Evolutionary conservation across 2,329 filamentous ascomycete genomes (phyloP), one percentile per base, ranked within the genome.

Genomic region (Sordariomycetes sp.): DNA sequence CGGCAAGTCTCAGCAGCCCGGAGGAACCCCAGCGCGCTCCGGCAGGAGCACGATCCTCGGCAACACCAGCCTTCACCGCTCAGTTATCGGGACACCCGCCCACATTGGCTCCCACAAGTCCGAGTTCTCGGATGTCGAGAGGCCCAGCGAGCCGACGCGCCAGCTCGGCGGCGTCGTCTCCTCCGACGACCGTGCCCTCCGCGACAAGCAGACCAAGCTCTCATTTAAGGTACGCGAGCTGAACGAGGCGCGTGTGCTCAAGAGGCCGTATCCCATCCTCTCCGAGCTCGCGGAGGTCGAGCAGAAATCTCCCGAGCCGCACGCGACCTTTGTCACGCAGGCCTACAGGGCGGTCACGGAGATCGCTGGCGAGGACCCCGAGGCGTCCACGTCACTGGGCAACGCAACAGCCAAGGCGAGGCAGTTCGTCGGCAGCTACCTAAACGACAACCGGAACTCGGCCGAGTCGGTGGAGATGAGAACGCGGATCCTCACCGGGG

Each of bases 151-250:
- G 55, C 58, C 58, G 8, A n/a, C 37, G 18, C 48, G 48, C 58
- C 53, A 59, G 73, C 69, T 78, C 37, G 74, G 78, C 51, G 75
- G 78, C 24, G 70, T 75, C 35, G 69, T 73, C 10, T 77, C 80
- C n/a, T 77, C 83, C 22, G 88, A 92, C 62, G 85, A 94, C 67
- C 84, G 90, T 52, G 85, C 89, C 65, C 74, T 88, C 63, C 84
- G 92, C 54, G 89, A 95, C 70, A 95, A 95, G 73, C 91, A 97
- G 72, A 80, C 82, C 59, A 86, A 85, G 65, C 88, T 95, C 66
- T 86, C 89, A 6, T 85, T 88, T 58, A 89, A 89, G 69, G 82
- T 97, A 56, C 88, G 87, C 67, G 78, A 80, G 53, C 80, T 97
- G 64, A 97, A 97, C 69, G 73, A 83, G 59, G 80, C 85, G 59